Evolutionary conservation across 805 yeast genomes (phyloP).

Genomic region (Candida nemodendra): DNA sequence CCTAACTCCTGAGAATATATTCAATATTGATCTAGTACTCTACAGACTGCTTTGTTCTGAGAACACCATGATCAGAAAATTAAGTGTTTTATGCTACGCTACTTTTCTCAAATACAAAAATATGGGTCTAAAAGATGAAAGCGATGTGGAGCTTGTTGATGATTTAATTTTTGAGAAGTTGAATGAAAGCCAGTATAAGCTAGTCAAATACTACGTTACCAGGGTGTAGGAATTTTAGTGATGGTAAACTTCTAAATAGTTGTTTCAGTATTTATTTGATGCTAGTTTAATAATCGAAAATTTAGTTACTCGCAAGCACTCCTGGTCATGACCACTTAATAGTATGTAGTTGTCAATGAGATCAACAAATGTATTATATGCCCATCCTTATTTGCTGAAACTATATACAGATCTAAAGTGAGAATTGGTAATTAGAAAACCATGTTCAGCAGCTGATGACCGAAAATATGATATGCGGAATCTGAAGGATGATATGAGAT

Average conservation of each 20-base stretch:
- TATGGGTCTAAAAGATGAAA: constrained; percentile 10
- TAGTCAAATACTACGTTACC: constrained; percentile 45
- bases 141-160: constrained; percentile 25
- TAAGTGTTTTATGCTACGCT: constrained; percentile 40
- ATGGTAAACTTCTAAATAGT: too few species aligned
- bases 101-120: constrained; percentile 20
- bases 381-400: constrained; percentile 6
- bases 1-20: constrained; percentile 23
- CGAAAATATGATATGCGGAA: too few species aligned
- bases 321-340: too few species aligned
- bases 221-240: constrained; percentile 6
- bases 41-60: constrained; percentile 30
- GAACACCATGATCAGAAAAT: constrained; percentile 38
- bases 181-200: constrained; percentile 41
- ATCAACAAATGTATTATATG: constrained; percentile 5
- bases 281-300: too few species aligned
- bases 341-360: background rate
- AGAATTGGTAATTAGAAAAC: too few species aligned
- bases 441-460: too few species aligned
- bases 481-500: background rate
- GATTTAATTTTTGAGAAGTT: constrained; percentile 37
- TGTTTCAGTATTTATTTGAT: too few species aligned
- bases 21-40: constrained; percentile 34
- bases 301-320: too few species aligned
- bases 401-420: constrained; percentile 18